Percentiles rank a stretch among this genome's conserved stretches.
Conservation (phyloP, 192 early-diverging fungal genomes). For the Coemansia umbellata region DNA sequence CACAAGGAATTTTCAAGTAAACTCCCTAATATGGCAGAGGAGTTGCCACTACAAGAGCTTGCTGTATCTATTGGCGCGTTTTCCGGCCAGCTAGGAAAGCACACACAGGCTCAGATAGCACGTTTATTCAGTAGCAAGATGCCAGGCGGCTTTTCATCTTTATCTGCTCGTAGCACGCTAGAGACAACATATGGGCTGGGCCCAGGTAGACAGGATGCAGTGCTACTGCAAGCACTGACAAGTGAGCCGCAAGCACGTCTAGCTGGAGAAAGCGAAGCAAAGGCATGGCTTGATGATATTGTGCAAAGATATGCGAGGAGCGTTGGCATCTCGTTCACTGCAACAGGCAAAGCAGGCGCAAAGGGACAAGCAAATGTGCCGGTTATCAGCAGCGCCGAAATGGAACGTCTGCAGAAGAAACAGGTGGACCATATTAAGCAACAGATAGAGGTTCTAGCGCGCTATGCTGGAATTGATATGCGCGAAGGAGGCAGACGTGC, state of each 20-base stretch:
- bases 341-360: background rate
- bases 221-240: slow-evolving; percentile 71
- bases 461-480: slow-evolving; percentile 75
- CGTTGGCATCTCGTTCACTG: slow-evolving; percentile 60
- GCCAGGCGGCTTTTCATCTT: slow-evolving; percentile 87
- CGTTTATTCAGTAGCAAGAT: slow-evolving; percentile 86
- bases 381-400: slow-evolving; percentile 84
- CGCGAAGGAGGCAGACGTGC: slow-evolving; percentile 62
- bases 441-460: slow-evolving; percentile 82
- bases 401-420: slow-evolving; percentile 71
- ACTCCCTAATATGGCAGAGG: slow-evolving; percentile 88
- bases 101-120: slow-evolving; percentile 65
- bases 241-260: slow-evolving; percentile 84
- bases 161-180: slow-evolving; percentile 67
- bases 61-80: slow-evolving; percentile 56
- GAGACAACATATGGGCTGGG: slow-evolving; percentile 73
- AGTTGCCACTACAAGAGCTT: slow-evolving; percentile 77
- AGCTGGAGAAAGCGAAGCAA: slow-evolving; percentile 18
- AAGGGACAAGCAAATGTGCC: slow-evolving; percentile 30
- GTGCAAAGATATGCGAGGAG: slow-evolving; percentile 78
- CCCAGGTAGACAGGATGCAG: slow-evolving; percentile 68
- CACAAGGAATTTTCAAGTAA: slow-evolving; percentile 85
- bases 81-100: slow-evolving; percentile 76
- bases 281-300: slow-evolving; percentile 55
- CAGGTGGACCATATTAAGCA: slow-evolving; percentile 67